A percentile compares a stretch with the other conserved stretches of the same genome.
Evolutionary conservation across 2,329 filamentous ascomycete genomes (phyloP).

Genomic region (Ophiostoma sp.): DNA sequence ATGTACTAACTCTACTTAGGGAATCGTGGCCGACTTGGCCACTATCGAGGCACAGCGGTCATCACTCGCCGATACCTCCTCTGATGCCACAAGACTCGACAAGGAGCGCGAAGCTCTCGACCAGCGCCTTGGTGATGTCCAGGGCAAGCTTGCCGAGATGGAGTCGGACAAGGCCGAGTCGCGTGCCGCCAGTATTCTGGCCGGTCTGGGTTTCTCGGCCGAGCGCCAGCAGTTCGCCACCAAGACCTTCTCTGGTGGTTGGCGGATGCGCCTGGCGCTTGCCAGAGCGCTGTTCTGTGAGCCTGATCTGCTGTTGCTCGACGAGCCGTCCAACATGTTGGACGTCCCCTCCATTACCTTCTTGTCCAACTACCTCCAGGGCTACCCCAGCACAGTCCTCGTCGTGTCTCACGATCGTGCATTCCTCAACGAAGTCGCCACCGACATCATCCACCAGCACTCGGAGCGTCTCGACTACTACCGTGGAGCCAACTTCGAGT

Average conservation of each 20-base stretch:
- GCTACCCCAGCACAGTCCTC: slow-evolving; percentile 88
- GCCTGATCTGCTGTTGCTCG: slow-evolving; percentile 88
- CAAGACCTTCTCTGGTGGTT: slow-evolving; percentile 98
- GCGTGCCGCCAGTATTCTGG: slow-evolving; percentile 89
- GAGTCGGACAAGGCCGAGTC: slow-evolving; percentile 98
- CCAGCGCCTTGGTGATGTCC: slow-evolving; percentile 83
- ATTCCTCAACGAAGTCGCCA: slow-evolving; percentile 98
- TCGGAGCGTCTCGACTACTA: slow-evolving; percentile 98
- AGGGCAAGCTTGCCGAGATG: slow-evolving; percentile 92
- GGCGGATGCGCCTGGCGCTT: slow-evolving; percentile 95
- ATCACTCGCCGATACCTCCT: slow-evolving; percentile 82
- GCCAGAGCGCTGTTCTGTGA: slow-evolving; percentile 96
- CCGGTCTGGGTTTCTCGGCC: slow-evolving; percentile 91
- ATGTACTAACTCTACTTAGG: slow-evolving; percentile 38
- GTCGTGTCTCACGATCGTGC: slow-evolving; percentile 98
- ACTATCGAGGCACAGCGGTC: slow-evolving; percentile 72
- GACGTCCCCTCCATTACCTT: slow-evolving; percentile 99
- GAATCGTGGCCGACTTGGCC: slow-evolving; percentile 71
- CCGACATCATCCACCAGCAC: slow-evolving; percentile 97
- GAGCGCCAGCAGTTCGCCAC: slow-evolving; percentile 90
- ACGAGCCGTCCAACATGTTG: slow-evolving; percentile 99
- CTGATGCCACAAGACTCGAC: slow-evolving; percentile 79
- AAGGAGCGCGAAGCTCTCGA: slow-evolving; percentile 85
- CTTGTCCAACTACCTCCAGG: slow-evolving; percentile 89
- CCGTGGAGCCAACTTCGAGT: slow-evolving; percentile 93